phyloP scores from a whole-genome alignment of 2,329 filamentous ascomycete species.

The Fusarium burgessii region DNA sequence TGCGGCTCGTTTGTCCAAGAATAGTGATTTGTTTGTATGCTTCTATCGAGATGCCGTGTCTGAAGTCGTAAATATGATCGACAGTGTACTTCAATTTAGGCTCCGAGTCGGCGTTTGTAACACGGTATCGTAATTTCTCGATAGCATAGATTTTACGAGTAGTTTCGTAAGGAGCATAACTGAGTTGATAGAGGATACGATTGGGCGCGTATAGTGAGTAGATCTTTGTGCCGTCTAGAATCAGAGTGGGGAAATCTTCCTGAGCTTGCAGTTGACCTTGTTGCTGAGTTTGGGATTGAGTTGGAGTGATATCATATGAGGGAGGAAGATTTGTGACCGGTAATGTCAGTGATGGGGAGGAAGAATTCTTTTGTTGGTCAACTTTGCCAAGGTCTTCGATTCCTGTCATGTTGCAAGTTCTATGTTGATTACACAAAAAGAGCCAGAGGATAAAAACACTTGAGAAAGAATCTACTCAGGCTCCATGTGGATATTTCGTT shows the following conservation, averaged over 20 bases:
- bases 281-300: background rate
- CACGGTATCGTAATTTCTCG: conserved; percentile 45
- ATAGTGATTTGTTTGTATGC: conserved; percentile 11
- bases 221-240: conserved; percentile 40
- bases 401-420: background rate
- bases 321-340: conserved; percentile 1
- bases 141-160: conserved; percentile 36
- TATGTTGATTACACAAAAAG: background rate
- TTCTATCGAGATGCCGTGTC: conserved; percentile 24
- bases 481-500: background rate
- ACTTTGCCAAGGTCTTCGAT: background rate
- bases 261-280: background rate
- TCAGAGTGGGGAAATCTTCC: conserved; percentile 32
- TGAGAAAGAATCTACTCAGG: background rate
- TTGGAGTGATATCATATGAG: conserved; percentile 11
- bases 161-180: conserved; percentile 40
- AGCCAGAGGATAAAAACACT: background rate
- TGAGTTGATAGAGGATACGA: conserved; percentile 44
- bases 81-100: conserved; percentile 34
- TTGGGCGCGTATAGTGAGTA: conserved; percentile 35
- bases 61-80: conserved; percentile 50
- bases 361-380: background rate
- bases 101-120: conserved; percentile 20
- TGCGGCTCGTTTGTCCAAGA: conserved; percentile 37
- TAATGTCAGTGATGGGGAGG: background rate